Evolutionary conservation across 2,329 filamentous ascomycete species (phyloP), one percentile per base, ranked within the genome.

Genomic region (Chaetomium olivaceum): DNA sequence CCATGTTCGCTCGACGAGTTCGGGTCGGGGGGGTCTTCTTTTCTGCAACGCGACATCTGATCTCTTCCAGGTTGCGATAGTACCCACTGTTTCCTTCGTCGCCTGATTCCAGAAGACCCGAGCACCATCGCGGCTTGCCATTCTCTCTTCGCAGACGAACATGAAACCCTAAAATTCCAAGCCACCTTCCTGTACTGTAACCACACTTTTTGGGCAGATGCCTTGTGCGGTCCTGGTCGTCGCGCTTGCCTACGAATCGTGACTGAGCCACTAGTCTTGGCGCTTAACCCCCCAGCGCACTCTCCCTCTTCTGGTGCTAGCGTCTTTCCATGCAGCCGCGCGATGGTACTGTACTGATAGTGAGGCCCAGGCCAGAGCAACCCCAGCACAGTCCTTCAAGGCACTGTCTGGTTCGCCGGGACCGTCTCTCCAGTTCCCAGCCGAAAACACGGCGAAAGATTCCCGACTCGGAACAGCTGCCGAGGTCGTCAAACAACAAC

Each of bases 151-250:
- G 4, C 27, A 31, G 51, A 36, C 31, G 14, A 46, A 36, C 29
- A 52, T 52, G 46, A 60, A 48, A 29, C 50, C 16, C 11, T 11
- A 25, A 59, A 23, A 27, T 16, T 54, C 36, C 36, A 48, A 58
- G 57, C 57, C 57, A 46, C 57, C 19, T 48, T 46, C 27, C 21
- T 48, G 39, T 58, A 43, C 16, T 58, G 57, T 27, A 58, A 58
- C 56, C 56, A 29, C 55, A 16, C 33, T 23, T 9, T n/a, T 48
- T 23, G 27, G n/a, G 9, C 54, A 65, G 29, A 66, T 66, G 60
- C 64, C 64, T 66, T 58, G 64, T 66, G 64, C 64, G 64, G 64
- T 66, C 64, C 64, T 62, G 7, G n/a, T 19, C 25, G 43, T 43
- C 25, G 33, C 50, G 16, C 21, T 31, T 39, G 43, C 54, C 51